Evolutionary conservation across 306 rosid species (phyloP).

Genomic region (Amphicarpaea edgeworthii): DNA sequence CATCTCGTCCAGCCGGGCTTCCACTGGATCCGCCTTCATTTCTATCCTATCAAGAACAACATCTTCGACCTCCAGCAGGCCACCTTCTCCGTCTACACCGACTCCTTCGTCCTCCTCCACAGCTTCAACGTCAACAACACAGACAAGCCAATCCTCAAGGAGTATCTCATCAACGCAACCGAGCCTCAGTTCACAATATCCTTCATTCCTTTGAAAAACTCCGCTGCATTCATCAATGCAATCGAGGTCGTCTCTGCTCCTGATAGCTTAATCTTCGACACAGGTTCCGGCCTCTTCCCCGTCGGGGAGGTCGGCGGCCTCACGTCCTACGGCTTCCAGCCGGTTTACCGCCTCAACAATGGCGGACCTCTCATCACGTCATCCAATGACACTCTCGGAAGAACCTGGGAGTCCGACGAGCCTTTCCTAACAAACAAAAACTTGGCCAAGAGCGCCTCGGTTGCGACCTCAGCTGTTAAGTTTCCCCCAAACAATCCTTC

Average conservation of each 20-base stretch:
- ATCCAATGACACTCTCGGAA: constrained; percentile 55
- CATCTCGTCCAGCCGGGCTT: constrained; percentile 62
- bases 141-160: constrained; percentile 57
- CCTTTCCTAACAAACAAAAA: constrained; percentile 47
- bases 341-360: constrained; percentile 55
- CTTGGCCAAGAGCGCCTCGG: constrained; percentile 41
- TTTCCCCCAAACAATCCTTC: constrained; percentile 38
- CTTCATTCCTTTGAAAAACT: constrained; percentile 60
- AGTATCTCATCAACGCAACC: constrained; percentile 56
- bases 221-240: constrained; percentile 65
- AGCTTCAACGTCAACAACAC: constrained; percentile 60
- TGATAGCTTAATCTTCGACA: constrained; percentile 45
- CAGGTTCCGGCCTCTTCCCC: constrained; percentile 45
- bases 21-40: constrained; percentile 74
- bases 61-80: constrained; percentile 62
- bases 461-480: constrained; percentile 46
- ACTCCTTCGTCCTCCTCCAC: constrained; percentile 63
- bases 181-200: constrained; percentile 45
- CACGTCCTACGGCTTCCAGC: constrained; percentile 39
- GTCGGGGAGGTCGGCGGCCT: constrained; percentile 48
- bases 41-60: constrained; percentile 54
- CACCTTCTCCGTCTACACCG: constrained; percentile 60
- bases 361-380: constrained; percentile 65
- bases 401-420: constrained; percentile 62
- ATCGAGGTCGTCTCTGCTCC: constrained; percentile 68